Evolutionary conservation across 371 early-diverging fungal species (phyloP).

Genomic region (Syncephalastrum contaminatum): DNA sequence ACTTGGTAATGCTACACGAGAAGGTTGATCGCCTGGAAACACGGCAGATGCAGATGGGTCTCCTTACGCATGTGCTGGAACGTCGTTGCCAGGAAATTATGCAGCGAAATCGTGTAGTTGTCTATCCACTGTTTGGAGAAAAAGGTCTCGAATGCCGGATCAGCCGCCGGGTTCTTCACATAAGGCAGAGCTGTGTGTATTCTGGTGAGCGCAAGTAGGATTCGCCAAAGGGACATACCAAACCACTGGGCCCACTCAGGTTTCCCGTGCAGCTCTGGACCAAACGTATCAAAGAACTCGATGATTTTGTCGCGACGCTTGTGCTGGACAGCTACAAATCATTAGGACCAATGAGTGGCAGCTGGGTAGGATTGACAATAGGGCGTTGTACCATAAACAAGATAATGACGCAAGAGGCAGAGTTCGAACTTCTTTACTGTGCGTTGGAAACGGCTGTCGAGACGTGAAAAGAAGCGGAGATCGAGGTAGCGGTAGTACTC

Average conservation of each 20-base stretch:
- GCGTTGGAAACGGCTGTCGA: conserved; percentile 62
- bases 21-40: not conserved
- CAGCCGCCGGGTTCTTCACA: conserved; percentile 60
- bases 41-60: not conserved
- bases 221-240: conserved; percentile 35
- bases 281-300: conserved; percentile 65
- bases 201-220: too few species aligned
- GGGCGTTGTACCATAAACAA: conserved; percentile 54
- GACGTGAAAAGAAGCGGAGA: conserved; percentile 64
- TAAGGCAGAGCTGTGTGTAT: conserved; percentile 54
- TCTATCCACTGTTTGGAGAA: conserved; percentile 70
- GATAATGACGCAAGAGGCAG: conserved; percentile 59
- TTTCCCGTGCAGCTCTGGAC: conserved; percentile 59
- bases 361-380: not conserved
- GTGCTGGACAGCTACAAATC: conserved; percentile 56
- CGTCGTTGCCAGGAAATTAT: conserved; percentile 67
- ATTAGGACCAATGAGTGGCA: not conserved
- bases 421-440: conserved; percentile 67
- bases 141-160: conserved; percentile 62
- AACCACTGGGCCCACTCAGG: conserved; percentile 71
- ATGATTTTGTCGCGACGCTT: conserved; percentile 57
- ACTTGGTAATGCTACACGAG: conserved; percentile 57
- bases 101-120: conserved; percentile 60
- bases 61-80: conserved; percentile 69
- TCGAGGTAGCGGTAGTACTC: conserved; percentile 69